These are phyloP conservation scores for Alternaria solani DNA, from an alignment of 2,329 filamentous ascomycete genomes.

Conservation along the genomic window DNA sequence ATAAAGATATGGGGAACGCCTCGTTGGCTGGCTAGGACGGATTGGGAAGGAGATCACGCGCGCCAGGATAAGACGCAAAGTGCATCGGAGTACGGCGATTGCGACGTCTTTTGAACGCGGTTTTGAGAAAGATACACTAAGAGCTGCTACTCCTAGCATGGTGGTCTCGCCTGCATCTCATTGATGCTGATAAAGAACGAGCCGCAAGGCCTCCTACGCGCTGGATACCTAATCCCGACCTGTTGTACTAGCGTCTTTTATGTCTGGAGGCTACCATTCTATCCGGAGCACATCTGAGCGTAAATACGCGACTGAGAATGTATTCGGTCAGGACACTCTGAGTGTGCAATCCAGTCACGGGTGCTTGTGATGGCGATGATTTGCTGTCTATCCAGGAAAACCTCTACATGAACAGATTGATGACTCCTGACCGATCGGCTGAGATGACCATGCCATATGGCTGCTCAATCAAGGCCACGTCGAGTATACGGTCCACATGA, in stretches of 20 bases:
- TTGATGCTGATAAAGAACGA: background rate
- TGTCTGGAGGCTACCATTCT: background rate
- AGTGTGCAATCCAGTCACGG: background rate
- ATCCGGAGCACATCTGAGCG: background rate
- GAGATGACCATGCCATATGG: conserved; percentile 94
- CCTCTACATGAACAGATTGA: conserved; percentile 77
- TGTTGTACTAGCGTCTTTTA: background rate
- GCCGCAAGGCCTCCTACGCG: background rate
- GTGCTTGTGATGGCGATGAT: background rate
- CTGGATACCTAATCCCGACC: background rate
- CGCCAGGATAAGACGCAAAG: conserved; percentile 6
- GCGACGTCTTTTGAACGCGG: background rate
- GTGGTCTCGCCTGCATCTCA: background rate
- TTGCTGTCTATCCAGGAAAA: background rate
- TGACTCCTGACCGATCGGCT: conserved; percentile 85
- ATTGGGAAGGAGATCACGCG: conserved; percentile 9
- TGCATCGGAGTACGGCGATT: conserved; percentile 11
- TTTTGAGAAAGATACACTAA: background rate
- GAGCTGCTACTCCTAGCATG: background rate
- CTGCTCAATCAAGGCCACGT: conserved; percentile 85
- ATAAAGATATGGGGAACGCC: conserved; percentile 7
- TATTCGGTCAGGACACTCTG: background rate
- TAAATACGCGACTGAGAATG: background rate
- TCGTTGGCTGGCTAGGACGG: conserved; percentile 1
- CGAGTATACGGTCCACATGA: conserved; percentile 86